Base-by-base conservation (phyloP, 768 basidiomycete species). In the Stropharia rugosoannulata region DNA sequence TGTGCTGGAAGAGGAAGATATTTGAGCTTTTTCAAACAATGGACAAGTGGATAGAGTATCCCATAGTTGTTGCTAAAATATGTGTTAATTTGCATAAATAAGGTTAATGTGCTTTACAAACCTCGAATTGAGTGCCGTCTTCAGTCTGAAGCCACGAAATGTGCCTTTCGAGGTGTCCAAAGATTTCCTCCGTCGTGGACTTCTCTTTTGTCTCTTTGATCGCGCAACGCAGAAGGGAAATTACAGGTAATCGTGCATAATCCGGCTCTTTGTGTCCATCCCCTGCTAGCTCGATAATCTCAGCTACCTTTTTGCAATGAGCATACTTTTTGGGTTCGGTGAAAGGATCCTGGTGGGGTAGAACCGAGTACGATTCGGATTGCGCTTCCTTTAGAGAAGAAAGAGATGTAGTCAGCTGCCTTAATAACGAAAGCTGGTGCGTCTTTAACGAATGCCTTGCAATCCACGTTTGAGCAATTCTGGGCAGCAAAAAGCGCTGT, bases 401-500 rank as follows among this genome's bases (percentile, higher is more conserved):
- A 25, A 89, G 68, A 13, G 87, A 86, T 6, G 74, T 70, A 13
- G 78, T 80, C 16, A 92, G 74, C 58, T 75, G 80, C 4, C 71
- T 65, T 16, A 90, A 64, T 13, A 90, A 79, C 1, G 72, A 67
- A 16, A 79, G 71, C 48, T 89, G 89, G 62, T 91, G 87, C 5
- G 73, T 65, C 51, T 75, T 80, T 46, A 93, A 68, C 7, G 87
- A 80, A 51, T 75, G 76, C 32, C 89, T 83, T 8, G 90, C 89
- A 27, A 80, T 66, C 25, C 76, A 77, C 1, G 86, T 83, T 46
- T 73, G 78, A 1, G 79, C 67, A 10, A 93, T 78, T 32, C 82
- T 82, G 4, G 90, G 90, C 22, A 90, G 79, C 19, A 93, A 72
- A 62, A 85, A 83, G 36, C 83, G 81, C 90, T 92, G 56, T 2